Base-by-base conservation (phyloP, 768 basidiomycete species). In the Lyophyllum atratum region DNA sequence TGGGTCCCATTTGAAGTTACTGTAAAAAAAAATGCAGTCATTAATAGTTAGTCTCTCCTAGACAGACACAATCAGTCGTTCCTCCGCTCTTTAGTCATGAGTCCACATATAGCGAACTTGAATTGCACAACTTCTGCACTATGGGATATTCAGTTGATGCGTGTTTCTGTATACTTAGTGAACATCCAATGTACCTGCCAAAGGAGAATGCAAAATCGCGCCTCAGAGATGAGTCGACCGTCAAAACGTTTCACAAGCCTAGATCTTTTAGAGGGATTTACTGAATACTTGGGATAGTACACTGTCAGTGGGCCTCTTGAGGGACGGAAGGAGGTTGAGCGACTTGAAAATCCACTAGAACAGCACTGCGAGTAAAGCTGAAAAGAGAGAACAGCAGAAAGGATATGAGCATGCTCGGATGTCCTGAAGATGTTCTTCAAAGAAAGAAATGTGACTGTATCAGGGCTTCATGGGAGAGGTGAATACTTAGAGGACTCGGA, bases 141-240 rank as follows among this genome's bases (percentile, higher is more conserved):
- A 47, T 33, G n/a, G 54, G 28, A 26, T 31, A 19, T 39, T 21
- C n/a, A 4, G 17, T 42, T 5, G 21, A 17, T 19, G 25, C 17
- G 22, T 11, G 40, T 44, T 25, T 31, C 31, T 33, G 31, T 12
- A 33, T 4, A 37, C 12, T 37, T 37, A 4, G 34, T 9, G 12
- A 15, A 7, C 34, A 37, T 4, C 11, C 6, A 15, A 44, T 15
- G 37, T 64, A 89, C 89, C 74, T 56, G 64, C 86, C 87, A 59
- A 84, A 90, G 2, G 89, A 90, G 67, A 80, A 82, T 3, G 83
- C 89, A 65, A 90, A 91, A 50, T 86, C 87, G 54, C 83, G 86
- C 65, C 89, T 88, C 52, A 37, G 31, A 33, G 5, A 21, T 33
- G 40, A 4, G n/a, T 15, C n/a, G 17, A 19, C 40, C 40, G 40